Percentiles rank a stretch among this genome's conserved stretches.
Evolutionary conservation across 2,329 filamentous ascomycete genomes (phyloP).

Genomic region (Hypoxylon sp.): DNA sequence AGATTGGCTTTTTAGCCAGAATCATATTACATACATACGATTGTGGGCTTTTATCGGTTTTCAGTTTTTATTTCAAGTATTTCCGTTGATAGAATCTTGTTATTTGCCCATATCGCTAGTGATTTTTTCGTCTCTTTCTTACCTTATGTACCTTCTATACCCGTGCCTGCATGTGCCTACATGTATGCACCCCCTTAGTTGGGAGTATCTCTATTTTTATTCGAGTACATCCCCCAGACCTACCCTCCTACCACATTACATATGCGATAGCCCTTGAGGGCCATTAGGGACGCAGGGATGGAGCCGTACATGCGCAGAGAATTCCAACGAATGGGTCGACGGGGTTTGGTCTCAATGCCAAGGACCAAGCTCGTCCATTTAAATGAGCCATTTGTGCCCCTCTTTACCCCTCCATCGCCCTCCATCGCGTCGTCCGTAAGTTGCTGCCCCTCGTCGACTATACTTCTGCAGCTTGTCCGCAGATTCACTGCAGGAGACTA

Average conservation of each 20-base stretch:
- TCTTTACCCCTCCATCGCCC: constrained; percentile 50
- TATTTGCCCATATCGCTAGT: not conserved
- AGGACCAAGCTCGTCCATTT: constrained; percentile 28
- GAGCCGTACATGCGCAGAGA: constrained; percentile 26
- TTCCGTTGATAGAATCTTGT: not conserved
- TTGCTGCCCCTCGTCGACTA: constrained; percentile 46
- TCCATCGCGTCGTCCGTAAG: constrained; percentile 14
- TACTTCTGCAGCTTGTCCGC: constrained; percentile 45
- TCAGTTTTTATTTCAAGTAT: too few species aligned
- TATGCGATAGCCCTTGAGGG: constrained; percentile 10
- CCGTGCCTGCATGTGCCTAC: not conserved
- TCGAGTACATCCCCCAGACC: constrained; percentile 17
- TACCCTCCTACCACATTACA: not conserved
- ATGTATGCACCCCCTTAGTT: constrained; percentile 10
- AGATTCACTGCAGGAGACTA: constrained; percentile 45
- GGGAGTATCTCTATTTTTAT: constrained; percentile 38
- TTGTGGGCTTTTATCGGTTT: too few species aligned
- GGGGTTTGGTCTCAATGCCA: constrained; percentile 30
- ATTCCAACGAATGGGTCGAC: constrained; percentile 39
- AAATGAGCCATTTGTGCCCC: constrained; percentile 43
- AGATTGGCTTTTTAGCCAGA: not conserved
- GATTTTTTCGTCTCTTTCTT: not conserved
- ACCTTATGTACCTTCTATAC: constrained; percentile 7
- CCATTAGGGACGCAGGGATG: constrained; percentile 15
- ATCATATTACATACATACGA: not conserved